These are phyloP conservation scores for Pleurotus giganteus DNA, from an alignment of 768 basidiomycete genomes.

Conservation along the genomic window DNA sequence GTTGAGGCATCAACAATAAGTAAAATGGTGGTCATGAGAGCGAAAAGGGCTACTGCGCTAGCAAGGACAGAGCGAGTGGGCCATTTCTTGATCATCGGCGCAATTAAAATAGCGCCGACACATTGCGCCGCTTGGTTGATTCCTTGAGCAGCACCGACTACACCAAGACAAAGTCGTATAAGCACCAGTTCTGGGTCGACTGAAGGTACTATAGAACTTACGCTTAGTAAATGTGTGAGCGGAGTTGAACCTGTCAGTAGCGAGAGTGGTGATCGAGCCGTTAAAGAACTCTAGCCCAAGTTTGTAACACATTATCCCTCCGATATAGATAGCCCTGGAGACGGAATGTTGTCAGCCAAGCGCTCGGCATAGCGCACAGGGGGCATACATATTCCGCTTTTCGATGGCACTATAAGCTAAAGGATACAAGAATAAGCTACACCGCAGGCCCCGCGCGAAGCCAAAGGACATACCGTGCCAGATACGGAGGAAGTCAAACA, in stretches of 20 bases:
- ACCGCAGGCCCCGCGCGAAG: background rate
- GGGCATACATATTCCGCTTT: constrained; percentile 28
- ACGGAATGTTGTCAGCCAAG: no score
- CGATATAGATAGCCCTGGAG: constrained; percentile 24
- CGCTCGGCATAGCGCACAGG: no score
- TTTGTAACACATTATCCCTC: constrained; percentile 31
- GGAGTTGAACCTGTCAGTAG: constrained; percentile 29
- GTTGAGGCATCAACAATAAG: constrained; percentile 30
- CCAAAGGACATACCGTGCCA: background rate
- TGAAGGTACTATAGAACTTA: no score
- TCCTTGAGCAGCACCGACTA: constrained; percentile 30
- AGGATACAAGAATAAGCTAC: background rate
- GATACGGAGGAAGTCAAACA: background rate
- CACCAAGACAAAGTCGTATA: no score
- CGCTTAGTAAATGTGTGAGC: constrained; percentile 26
- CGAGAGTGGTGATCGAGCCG: constrained; percentile 30
- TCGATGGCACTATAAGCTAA: constrained; percentile 24
- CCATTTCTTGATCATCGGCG: constrained; percentile 27
- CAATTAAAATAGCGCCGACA: constrained; percentile 32
- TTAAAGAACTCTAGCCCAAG: constrained; percentile 33
- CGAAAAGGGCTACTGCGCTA: constrained; percentile 23
- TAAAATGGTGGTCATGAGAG: constrained; percentile 27
- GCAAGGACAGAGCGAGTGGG: constrained; percentile 29
- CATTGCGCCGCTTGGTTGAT: constrained; percentile 33
- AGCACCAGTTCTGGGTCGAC: no score